Percentiles rank a stretch among this genome's conserved stretches.
phyloP scores from a whole-genome alignment of 1,284 basidiomycete genomes.

The Rhodotorula glutinis region DNA sequence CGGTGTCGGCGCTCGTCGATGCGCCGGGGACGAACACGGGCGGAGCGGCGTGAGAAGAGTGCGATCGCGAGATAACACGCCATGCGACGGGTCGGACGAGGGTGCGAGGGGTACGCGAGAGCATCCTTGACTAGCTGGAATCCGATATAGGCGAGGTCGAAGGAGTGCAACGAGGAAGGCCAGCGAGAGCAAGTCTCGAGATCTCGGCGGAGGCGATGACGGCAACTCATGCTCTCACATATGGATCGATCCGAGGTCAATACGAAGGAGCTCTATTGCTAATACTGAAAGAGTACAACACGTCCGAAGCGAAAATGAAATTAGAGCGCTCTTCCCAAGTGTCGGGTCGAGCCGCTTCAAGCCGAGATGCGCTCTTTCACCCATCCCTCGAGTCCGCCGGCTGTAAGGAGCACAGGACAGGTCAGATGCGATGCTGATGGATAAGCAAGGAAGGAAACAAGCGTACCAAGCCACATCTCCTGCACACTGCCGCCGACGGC shows the following conservation, averaged over 20 bases:
- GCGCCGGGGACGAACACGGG: conserved; percentile 31
- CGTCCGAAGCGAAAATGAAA: neutral
- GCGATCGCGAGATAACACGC: conserved; percentile 2
- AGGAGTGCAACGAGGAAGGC: too few species aligned
- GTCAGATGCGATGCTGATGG: neutral
- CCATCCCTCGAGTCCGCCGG: conserved; percentile 55
- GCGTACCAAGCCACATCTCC: conserved; percentile 61
- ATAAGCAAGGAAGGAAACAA: too few species aligned
- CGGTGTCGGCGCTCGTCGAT: conserved; percentile 36
- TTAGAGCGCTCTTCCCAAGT: too few species aligned
- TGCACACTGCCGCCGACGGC: conserved; percentile 86
- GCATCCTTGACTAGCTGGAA: neutral
- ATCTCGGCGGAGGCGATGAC: too few species aligned
- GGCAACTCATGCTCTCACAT: too few species aligned
- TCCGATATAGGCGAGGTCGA: neutral
- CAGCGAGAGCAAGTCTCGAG: neutral
- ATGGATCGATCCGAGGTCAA: too few species aligned
- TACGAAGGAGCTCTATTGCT: too few species aligned
- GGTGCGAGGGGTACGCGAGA: neutral
- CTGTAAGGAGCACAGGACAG: conserved; percentile 21
- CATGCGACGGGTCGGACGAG: neutral
- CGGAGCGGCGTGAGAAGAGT: conserved; percentile 19
- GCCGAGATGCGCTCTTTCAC: conserved; percentile 53
- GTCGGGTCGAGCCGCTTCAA: neutral
- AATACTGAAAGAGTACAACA: too few species aligned